These are phyloP conservation scores for Daldinia loculata DNA, from an alignment of 495 filamentous ascomycete genomes.

Conservation along the genomic window DNA sequence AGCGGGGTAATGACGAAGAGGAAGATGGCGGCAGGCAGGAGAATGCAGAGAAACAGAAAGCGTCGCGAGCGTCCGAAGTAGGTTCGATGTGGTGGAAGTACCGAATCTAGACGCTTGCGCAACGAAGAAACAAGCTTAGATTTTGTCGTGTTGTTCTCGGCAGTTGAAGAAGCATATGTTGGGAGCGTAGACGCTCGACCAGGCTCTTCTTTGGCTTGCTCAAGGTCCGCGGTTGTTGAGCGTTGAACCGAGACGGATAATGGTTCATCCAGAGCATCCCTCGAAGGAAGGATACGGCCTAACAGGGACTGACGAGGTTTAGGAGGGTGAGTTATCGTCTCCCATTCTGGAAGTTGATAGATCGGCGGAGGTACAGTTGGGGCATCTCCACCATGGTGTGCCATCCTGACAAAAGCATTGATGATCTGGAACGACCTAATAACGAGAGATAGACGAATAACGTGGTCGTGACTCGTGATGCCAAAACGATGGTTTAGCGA, in stretches of 20 bases:
- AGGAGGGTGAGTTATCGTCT: slow-evolving; percentile 48
- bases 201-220: slow-evolving; percentile 18
- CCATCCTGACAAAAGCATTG: slow-evolving; percentile 25
- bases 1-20: slow-evolving; percentile 45
- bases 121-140: slow-evolving; percentile 20
- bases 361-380: slow-evolving; percentile 15
- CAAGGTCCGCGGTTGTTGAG: slow-evolving; percentile 9
- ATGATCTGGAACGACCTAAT: not conserved
- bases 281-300: slow-evolving; percentile 29
- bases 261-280: slow-evolving; percentile 3
- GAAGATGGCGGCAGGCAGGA: slow-evolving; percentile 32
- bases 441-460: not conserved
- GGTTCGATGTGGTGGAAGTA: slow-evolving; percentile 51
- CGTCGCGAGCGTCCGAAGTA: slow-evolving; percentile 54
- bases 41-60: slow-evolving; percentile 48
- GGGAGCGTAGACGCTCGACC: slow-evolving; percentile 28
- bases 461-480: not conserved
- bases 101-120: slow-evolving; percentile 43
- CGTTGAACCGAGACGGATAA: slow-evolving; percentile 13
- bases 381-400: slow-evolving; percentile 17
- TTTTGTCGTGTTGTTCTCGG: slow-evolving; percentile 1
- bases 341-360: slow-evolving; percentile 52
- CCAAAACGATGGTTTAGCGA: not conserved
- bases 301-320: slow-evolving; percentile 43
- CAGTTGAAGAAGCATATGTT: slow-evolving; percentile 6